Evolutionary conservation across 148 eudicot species (phyloP).

Genomic region (Vaccinium macrocarpon): DNA sequence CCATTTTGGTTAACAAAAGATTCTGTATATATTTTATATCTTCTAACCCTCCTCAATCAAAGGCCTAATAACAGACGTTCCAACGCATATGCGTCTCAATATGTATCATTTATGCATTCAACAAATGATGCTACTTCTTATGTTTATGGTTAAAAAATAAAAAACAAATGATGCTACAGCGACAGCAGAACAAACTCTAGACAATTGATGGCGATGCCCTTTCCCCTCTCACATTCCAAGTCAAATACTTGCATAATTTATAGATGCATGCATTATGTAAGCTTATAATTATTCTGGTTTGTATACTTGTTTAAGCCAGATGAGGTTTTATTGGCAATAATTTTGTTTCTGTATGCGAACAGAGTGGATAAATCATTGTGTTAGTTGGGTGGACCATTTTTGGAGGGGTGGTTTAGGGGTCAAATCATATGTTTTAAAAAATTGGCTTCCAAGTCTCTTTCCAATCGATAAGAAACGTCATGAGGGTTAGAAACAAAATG

Average conservation of each 20-base stretch:
- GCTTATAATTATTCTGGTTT: background rate
- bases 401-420: background rate
- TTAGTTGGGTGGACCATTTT: background rate
- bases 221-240: slow-evolving; percentile 1
- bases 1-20: too few relatives aligned
- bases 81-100: background rate
- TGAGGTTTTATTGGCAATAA: background rate
- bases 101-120: background rate
- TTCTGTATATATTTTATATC: background rate
- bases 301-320: background rate
- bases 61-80: slow-evolving; percentile 8
- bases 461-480: background rate
- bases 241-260: background rate
- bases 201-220: background rate
- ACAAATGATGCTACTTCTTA: slow-evolving; percentile 3
- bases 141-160: too few relatives aligned
- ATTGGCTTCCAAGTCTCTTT: background rate
- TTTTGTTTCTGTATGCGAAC: background rate
- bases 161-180: slow-evolving; percentile 1
- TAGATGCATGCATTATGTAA: background rate
- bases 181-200: slow-evolving; percentile 12
- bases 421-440: background rate
- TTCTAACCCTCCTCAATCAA: background rate
- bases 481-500: background rate
- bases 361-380: background rate